Evolutionary conservation across 2,329 filamentous ascomycete genomes (phyloP).

Genomic region (Pseudogymnoascus sp.): DNA sequence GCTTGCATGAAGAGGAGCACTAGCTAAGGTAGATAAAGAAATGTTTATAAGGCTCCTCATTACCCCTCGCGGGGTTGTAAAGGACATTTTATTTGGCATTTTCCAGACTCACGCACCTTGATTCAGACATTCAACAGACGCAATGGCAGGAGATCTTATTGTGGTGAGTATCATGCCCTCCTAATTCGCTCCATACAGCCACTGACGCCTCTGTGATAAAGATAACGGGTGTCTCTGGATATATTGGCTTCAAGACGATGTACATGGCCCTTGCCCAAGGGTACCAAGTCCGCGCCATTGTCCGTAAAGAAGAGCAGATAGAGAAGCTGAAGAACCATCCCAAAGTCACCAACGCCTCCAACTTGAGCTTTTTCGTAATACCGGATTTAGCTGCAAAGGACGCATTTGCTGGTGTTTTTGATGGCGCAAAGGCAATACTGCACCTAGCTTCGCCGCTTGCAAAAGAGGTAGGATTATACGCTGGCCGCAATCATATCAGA

Average conservation of each 20-base stretch:
- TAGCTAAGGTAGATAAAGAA: neutral
- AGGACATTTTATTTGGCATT: no score
- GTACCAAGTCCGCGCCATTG: conserved; percentile 5
- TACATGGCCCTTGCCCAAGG: conserved; percentile 1
- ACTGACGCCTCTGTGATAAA: neutral
- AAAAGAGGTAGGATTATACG: neutral
- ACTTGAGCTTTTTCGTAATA: neutral
- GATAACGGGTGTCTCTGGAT: conserved; percentile 20
- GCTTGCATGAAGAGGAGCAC: neutral
- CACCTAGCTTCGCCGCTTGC: conserved; percentile 3
- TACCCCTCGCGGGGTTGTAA: neutral
- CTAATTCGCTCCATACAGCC: neutral
- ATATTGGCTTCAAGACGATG: conserved; percentile 16
- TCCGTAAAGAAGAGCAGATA: neutral
- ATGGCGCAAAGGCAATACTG: neutral
- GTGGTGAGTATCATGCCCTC: conserved; percentile 4
- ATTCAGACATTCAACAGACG: neutral
- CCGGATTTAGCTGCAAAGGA: neutral
- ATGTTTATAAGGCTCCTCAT: neutral
- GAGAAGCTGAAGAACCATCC: neutral
- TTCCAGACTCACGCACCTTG: neutral
- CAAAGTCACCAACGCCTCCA: neutral
- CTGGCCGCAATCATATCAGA: neutral
- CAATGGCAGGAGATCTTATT: conserved; percentile 14
- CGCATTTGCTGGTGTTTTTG: neutral